phyloP scores from a whole-genome alignment of 2,329 filamentous ascomycete species.

The Ascochyta viciae-villosae region DNA sequence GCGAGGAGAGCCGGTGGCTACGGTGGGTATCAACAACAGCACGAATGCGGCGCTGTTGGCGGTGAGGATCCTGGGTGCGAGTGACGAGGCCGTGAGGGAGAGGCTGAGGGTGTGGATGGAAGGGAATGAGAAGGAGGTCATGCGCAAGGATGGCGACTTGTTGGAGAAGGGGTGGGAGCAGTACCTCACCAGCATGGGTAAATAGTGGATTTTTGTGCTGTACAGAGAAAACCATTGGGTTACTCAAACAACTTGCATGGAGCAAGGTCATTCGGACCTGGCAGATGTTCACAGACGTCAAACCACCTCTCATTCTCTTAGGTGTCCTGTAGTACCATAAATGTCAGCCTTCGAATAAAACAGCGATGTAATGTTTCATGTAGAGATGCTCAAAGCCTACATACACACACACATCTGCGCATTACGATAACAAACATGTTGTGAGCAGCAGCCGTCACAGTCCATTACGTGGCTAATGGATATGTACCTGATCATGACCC shows the following conservation, averaged over 20 bases:
- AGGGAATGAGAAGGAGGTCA: slow-evolving; percentile 69
- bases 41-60: slow-evolving; percentile 58
- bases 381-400: not conserved
- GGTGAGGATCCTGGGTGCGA: slow-evolving; percentile 53
- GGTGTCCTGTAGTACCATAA: too few species aligned
- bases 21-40: slow-evolving; percentile 55
- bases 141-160: slow-evolving; percentile 66
- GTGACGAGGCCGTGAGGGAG: slow-evolving; percentile 62
- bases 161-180: slow-evolving; percentile 63
- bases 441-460: slow-evolving; percentile 1
- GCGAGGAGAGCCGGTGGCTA: slow-evolving; percentile 53
- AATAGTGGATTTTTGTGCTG: slow-evolving; percentile 23
- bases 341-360: not conserved
- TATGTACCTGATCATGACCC: slow-evolving; percentile 30
- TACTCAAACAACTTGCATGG: not conserved
- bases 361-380: not conserved
- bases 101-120: slow-evolving; percentile 68
- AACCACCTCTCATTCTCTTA: too few species aligned
- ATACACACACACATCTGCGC: not conserved
- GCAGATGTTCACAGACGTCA: too few species aligned
- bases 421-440: not conserved
- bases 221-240: not conserved
- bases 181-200: slow-evolving; percentile 57
- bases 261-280: not conserved
- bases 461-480: slow-evolving; percentile 43